Conservation (phyloP, 2,329 filamentous ascomycete genomes). For the Exophiala sideris region DNA sequence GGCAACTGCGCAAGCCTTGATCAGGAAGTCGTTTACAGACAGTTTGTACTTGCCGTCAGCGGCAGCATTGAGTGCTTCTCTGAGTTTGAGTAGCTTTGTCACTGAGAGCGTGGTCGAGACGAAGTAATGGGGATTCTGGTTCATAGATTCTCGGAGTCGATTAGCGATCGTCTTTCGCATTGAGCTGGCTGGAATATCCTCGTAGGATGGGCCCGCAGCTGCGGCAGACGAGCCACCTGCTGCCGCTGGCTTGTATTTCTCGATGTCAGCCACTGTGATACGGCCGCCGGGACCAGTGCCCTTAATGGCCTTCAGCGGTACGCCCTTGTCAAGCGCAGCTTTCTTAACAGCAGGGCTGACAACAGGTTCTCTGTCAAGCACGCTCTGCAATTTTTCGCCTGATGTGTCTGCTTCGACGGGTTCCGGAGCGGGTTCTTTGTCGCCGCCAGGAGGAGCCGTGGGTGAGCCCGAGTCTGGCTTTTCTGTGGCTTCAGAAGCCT, state of each 20-base stretch:
- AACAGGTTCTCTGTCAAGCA: slow-evolving; percentile 76
- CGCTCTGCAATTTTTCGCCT: slow-evolving; percentile 68
- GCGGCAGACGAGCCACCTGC: slow-evolving; percentile 46
- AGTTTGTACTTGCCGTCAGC: slow-evolving; percentile 96
- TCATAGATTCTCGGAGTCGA: slow-evolving; percentile 82
- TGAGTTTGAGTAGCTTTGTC: slow-evolving; percentile 90
- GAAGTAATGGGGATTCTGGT: slow-evolving; percentile 97
- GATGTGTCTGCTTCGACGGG: slow-evolving; percentile 69
- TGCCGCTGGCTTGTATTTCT: slow-evolving; percentile 68
- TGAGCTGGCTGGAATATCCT: slow-evolving; percentile 77
- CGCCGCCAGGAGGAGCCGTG: slow-evolving; percentile 55
- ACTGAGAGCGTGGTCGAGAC: slow-evolving; percentile 90
- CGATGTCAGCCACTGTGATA: slow-evolving; percentile 88
- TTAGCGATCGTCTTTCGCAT: slow-evolving; percentile 98
- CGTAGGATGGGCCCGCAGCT: slow-evolving; percentile 63
- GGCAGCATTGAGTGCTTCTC: slow-evolving; percentile 83
- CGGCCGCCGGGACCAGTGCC: slow-evolving; percentile 80
- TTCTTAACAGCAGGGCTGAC: slow-evolving; percentile 71
- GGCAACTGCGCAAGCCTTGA: slow-evolving; percentile 89
- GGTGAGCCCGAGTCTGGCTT: slow-evolving; percentile 55
- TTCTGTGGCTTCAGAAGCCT: slow-evolving; percentile 62
- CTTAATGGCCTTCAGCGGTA: slow-evolving; percentile 75
- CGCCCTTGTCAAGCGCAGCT: slow-evolving; percentile 78
- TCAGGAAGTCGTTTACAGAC: slow-evolving; percentile 98
- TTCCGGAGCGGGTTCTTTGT: slow-evolving; percentile 51